These are phyloP conservation scores for Hansfordia pulvinata DNA, from an alignment of 2,329 filamentous ascomycete genomes.

Conservation along the genomic window DNA sequence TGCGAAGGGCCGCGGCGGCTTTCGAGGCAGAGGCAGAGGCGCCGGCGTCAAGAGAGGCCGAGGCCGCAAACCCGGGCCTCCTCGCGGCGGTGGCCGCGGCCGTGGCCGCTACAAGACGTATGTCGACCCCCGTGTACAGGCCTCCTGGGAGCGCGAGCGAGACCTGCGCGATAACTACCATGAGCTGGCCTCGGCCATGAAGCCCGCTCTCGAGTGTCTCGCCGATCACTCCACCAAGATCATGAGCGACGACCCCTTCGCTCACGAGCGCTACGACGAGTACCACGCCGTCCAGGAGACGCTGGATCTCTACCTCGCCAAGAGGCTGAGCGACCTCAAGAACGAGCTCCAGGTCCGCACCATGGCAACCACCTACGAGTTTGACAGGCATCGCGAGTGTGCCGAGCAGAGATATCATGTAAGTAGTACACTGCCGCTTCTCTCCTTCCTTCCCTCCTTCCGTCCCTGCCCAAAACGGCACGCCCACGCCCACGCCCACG, in stretches of 20 bases:
- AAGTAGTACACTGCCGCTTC: constrained; percentile 10
- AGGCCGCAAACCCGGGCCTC: constrained; percentile 9
- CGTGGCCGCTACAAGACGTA: constrained; percentile 40
- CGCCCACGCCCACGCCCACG: too few species aligned
- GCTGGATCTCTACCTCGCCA: constrained; percentile 30
- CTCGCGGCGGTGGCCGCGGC: constrained; percentile 19
- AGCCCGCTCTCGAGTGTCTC: constrained; percentile 51
- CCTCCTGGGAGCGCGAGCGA: constrained; percentile 48
- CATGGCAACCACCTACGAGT: constrained; percentile 17
- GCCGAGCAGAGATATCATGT: too few species aligned
- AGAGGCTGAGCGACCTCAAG: constrained; percentile 12
- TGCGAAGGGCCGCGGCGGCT: constrained; percentile 12
- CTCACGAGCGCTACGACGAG: constrained; percentile 38
- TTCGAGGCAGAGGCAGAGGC: constrained; percentile 12
- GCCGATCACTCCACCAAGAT: constrained; percentile 45
- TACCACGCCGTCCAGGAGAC: constrained; percentile 35
- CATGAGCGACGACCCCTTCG: constrained; percentile 37
- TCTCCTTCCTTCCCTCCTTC: constrained; percentile 1
- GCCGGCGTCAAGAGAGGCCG: constrained; percentile 1
- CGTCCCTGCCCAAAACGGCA: constrained; percentile 2
- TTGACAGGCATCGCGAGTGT: too few species aligned
- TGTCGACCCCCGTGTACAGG: constrained; percentile 37
- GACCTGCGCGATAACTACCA: constrained; percentile 53
- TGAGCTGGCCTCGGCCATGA: constrained; percentile 47
- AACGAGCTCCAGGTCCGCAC: constrained; percentile 18